Evolutionary conservation across 345 rosid genomes (phyloP).

Genomic region (Clausena lansium): DNA sequence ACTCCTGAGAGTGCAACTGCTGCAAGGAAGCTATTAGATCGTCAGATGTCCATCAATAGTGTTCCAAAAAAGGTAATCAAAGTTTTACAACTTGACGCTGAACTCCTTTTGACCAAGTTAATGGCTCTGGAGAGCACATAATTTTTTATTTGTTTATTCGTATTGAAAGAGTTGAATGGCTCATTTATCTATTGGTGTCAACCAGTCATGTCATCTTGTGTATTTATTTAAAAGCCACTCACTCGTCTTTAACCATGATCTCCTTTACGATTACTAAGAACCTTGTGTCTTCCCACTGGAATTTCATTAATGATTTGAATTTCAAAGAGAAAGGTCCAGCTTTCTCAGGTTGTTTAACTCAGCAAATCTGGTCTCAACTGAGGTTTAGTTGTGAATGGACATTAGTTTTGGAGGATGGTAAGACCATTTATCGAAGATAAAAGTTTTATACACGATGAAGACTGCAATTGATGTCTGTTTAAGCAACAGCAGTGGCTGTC

Average conservation of each 20-base stretch:
- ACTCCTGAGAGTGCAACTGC: conserved; percentile 93
- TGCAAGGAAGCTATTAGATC: conserved; percentile 91
- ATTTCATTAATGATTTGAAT: neutral
- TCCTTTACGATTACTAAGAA: neutral
- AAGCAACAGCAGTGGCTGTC: neutral
- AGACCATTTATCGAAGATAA: neutral
- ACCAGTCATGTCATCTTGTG: neutral
- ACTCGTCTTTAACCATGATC: neutral
- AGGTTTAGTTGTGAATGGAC: neutral
- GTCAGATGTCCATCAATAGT: conserved; percentile 93
- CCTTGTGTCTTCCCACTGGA: neutral
- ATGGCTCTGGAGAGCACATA: neutral
- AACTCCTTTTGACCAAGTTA: neutral
- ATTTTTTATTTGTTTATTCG: neutral
- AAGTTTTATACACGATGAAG: neutral
- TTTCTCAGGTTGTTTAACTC: neutral
- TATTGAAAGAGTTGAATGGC: neutral
- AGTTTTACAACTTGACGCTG: neutral
- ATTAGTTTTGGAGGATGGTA: neutral
- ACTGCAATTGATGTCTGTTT: neutral
- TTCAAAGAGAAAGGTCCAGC: neutral
- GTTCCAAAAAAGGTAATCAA: conserved; percentile 87
- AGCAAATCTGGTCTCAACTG: neutral
- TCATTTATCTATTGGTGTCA: neutral
- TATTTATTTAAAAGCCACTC: neutral